Base-by-base conservation (phyloP, 2,329 filamentous ascomycete genomes). In the Penicillium sp. region DNA sequence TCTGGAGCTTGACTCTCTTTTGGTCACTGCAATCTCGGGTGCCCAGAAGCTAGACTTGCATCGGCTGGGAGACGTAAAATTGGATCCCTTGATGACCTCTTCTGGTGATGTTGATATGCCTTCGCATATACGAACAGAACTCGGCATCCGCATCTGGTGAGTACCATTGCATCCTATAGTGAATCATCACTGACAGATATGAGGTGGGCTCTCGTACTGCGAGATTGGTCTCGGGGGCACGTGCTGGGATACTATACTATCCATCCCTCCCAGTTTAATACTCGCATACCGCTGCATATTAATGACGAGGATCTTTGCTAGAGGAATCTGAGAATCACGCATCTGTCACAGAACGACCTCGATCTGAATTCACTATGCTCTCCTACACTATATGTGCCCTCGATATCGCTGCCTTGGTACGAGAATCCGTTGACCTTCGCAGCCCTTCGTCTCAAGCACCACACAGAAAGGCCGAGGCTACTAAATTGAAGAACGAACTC, bases 151-250 rank as follows among this genome's bases (percentile, higher is more conserved):
- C 12, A 54, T 51, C 37, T 54, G 53, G 53, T 55, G 18, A 25
- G 49, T 20, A 41, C 15, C 14, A 25, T 27, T 14, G 27, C 41
- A 11, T 11, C 12, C 6, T 23, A 14, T 6, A 18, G 3, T 35
- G 22, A 31, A 23, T 15, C 7, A 29, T 37, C 27, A 18, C 40
- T 54, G 6, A 53, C 22, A 25, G 18, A 5, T 18, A 40, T 8
- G 35, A 60, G 59, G 59, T 61, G 59, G 59, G 54, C 59, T 23
- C 54, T 62, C 11, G 54, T 61, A 1, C 31, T 55, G 9, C 25
- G 60, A 41, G 60, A 62, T 25, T 62, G 58, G 60, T 61, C 54
- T 8, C 60, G 60, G n/a, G 58, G 56, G 14, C 58, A 61, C 26
- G 35, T 54, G 11, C 54, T 61, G 2, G 60, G 60, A 29, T 61